Evolutionary conservation across 1,139 yeast genomes (phyloP).

Genomic region (Wickerhamomyces sp.): DNA sequence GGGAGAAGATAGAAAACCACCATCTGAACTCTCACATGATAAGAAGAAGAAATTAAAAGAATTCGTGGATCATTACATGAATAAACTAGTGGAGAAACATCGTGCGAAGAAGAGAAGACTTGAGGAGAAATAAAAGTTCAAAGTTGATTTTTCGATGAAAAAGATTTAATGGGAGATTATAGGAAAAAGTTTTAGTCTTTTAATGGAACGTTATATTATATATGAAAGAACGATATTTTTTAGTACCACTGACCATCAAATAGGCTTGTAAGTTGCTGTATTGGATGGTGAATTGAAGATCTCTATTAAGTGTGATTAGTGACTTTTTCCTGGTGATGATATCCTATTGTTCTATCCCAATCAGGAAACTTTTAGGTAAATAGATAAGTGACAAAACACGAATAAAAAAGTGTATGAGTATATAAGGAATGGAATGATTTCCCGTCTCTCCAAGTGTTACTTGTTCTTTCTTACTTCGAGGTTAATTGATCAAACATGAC

Average conservation of each 20-base stretch:
- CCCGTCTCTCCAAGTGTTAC: too few species aligned
- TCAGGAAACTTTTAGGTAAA: slow-evolving; percentile 8
- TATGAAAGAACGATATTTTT: too few species aligned
- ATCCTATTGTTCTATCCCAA: slow-evolving; percentile 15
- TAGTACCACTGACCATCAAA: too few species aligned
- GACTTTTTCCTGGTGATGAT: neutral
- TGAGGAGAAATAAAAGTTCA: neutral
- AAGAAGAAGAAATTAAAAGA: slow-evolving; percentile 65
- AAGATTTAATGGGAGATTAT: too few species aligned
- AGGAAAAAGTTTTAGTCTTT: too few species aligned
- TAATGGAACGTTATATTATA: too few species aligned
- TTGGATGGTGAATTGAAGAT: slow-evolving; percentile 2
- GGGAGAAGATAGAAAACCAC: slow-evolving; percentile 38
- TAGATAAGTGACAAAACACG: neutral
- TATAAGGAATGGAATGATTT: too few species aligned
- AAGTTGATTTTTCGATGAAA: too few species aligned
- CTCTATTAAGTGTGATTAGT: neutral
- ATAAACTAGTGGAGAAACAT: slow-evolving; percentile 57
- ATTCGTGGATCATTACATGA: slow-evolving; percentile 68
- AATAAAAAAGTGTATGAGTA: too few species aligned
- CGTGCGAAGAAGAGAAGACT: slow-evolving; percentile 30
- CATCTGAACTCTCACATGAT: slow-evolving; percentile 53
- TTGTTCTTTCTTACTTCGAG: too few species aligned
- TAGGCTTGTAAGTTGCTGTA: too few species aligned
- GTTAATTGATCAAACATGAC: neutral